Evolutionary conservation across 2,329 filamentous ascomycete species (phyloP).

Genomic region (Colletotrichum plurivorum): DNA sequence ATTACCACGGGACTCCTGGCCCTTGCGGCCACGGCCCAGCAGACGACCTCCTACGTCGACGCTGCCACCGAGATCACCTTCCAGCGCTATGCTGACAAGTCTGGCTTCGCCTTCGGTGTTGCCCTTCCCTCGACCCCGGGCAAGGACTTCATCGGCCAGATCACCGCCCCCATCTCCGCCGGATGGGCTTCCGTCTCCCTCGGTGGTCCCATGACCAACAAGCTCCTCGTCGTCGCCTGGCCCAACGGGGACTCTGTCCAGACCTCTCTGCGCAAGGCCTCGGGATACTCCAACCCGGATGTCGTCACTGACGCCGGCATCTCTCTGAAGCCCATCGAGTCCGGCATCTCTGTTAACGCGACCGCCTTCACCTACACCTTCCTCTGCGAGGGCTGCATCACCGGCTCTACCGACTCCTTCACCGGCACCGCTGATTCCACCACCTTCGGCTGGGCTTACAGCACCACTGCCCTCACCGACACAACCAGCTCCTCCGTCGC

Average conservation of each 20-base stretch:
- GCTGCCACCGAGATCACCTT: constrained; percentile 32
- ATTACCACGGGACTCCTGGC: constrained; percentile 31
- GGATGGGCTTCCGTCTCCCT: constrained; percentile 47
- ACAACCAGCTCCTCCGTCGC: constrained; percentile 38
- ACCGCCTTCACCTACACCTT: constrained; percentile 65
- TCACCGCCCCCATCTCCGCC: constrained; percentile 32
- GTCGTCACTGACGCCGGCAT: constrained; percentile 53
- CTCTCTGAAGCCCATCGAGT: constrained; percentile 57
- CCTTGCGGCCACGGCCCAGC: constrained; percentile 35
- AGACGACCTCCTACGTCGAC: constrained; percentile 33
- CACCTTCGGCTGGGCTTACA: constrained; percentile 40
- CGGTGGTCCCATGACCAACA: constrained; percentile 58
- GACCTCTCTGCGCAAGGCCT: constrained; percentile 43
- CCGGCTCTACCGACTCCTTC: constrained; percentile 46
- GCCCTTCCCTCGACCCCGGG: constrained; percentile 34
- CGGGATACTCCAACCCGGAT: constrained; percentile 56
- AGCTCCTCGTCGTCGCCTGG: constrained; percentile 61
- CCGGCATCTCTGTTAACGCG: constrained; percentile 61
- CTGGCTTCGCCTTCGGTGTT: constrained; percentile 33
- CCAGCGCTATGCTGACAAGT: constrained; percentile 33
- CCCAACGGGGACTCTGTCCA: constrained; percentile 55
- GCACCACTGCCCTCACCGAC: constrained; percentile 40
- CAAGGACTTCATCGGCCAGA: constrained; percentile 41
- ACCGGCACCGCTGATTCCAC: constrained; percentile 27
- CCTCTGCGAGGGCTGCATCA: constrained; percentile 58